Conservation (phyloP, 2,329 filamentous ascomycete genomes). For the Xenoacremonium recifei region DNA sequence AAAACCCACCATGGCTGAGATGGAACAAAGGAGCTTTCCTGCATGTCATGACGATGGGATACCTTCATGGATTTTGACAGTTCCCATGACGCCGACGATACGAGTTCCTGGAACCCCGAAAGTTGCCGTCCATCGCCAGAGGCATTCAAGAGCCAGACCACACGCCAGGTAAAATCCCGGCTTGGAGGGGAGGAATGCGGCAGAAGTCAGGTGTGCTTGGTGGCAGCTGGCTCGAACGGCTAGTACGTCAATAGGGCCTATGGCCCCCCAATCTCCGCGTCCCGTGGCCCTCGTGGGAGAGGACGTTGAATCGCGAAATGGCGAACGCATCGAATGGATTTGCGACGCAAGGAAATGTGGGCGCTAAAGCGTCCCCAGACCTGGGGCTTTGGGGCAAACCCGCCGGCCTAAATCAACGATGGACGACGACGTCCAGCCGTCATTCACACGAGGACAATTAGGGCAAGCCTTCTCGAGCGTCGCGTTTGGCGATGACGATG, state of each 20-base stretch:
- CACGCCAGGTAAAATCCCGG: no score
- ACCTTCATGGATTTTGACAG: conserved; percentile 15
- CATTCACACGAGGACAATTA: conserved; percentile 18
- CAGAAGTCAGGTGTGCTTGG: neutral
- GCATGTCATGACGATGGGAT: conserved; percentile 23
- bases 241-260: conserved; percentile 15
- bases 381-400: neutral
- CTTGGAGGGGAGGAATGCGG: conserved; percentile 1
- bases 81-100: conserved; percentile 16
- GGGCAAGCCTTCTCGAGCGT: no score
- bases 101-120: conserved; percentile 4
- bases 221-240: conserved; percentile 1
- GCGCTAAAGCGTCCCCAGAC: conserved; percentile 7
- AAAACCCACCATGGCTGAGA: conserved; percentile 7
- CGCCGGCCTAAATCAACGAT: neutral
- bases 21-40: no score
- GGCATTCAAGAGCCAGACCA: neutral
- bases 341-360: conserved; percentile 10
- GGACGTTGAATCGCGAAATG: conserved; percentile 14
- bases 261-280: conserved; percentile 24
- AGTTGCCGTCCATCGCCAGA: neutral
- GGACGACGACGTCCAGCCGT: conserved; percentile 16
- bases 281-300: conserved; percentile 9
- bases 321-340: conserved; percentile 10
- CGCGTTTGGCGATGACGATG: neutral